Evolutionary conservation across 2,329 filamentous ascomycete genomes (phyloP), one percentile per base, ranked within the genome.

Genomic region (Penicillium polonicum): DNA sequence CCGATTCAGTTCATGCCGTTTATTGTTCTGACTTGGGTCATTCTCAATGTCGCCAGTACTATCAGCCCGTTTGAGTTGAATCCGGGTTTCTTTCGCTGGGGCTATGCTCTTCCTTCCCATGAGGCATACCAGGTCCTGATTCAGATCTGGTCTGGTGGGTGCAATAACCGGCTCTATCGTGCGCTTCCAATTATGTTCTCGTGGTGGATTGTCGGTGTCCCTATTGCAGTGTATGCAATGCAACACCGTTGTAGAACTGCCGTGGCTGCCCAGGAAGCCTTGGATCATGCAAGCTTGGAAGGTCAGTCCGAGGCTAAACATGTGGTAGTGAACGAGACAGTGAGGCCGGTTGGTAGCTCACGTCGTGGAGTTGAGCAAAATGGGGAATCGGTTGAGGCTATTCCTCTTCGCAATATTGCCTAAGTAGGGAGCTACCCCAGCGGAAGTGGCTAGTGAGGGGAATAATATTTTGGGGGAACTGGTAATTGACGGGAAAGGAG

Each of bases 101-200:
- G 71, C 1, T 75, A 78, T 19, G 70, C 69, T 0, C 62, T 78
- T 2, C 77, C 77, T 0, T 71, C 75, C 0, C 70, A 78, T 55
- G 70, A 74, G 29, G 65, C 72, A 1, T 79, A 76, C 52, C 68
- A 75, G 48, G 60, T 74, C 2, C 63, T 80, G 17, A 58, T 76
- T 0, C 69, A 78, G 36, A 74, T 79, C 33, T 80, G 76, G 76
- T 73, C 72, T 1, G 60, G 70, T 5, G 76, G 75, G 1, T 78
- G 73, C 50, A 68, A 75, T 49, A 71, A 72, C n/a, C 62, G 67
- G 38, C 68, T 78, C 6, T 67, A 70, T 27, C 70, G 70, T 27
- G 69, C 75, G 1, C 65, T 79, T 27, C 74, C 76, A 0, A 70
- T 78, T 21, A 56, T 79, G 49, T 78, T 79, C 52, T 63, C 71